Conservation (phyloP, 1,139 yeast species). For the Tardiomyces blankii region DNA sequence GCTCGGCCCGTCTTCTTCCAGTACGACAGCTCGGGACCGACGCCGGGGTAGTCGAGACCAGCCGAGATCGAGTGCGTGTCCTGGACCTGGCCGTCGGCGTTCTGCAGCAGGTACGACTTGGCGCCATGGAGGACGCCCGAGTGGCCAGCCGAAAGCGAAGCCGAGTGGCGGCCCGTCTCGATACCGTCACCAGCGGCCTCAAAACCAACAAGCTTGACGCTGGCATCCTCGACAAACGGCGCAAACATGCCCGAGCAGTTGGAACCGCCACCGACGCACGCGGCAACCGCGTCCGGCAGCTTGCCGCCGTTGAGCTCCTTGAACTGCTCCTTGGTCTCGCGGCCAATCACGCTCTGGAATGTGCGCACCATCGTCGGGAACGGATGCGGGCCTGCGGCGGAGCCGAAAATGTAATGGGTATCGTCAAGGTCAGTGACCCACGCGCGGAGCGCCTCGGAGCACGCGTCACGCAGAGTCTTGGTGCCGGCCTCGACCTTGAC, state of each 20-base stretch:
- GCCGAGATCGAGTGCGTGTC: constrained; percentile 98
- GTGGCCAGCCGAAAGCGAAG: constrained; percentile 82
- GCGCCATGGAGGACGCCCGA: constrained; percentile 99
- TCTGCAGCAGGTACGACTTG: constrained; percentile 84
- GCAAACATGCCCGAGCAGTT: constrained; percentile 94
- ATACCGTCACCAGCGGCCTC: constrained; percentile 99
- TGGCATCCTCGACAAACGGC: constrained; percentile 74
- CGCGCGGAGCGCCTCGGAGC: constrained; percentile 89
- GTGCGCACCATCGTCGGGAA: constrained; percentile 97
- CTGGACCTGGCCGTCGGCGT: constrained; percentile 86
- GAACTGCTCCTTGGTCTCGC: constrained; percentile 88
- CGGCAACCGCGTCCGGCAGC: constrained; percentile 87
- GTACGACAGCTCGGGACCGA: constrained; percentile 93
- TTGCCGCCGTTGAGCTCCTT: constrained; percentile 64
- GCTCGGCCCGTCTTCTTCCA: constrained; percentile 97
- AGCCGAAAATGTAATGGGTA: constrained; percentile 93
- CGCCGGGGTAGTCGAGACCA: constrained; percentile 98
- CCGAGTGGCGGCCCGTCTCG: constrained; percentile 78
- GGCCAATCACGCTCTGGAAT: constrained; percentile 94
- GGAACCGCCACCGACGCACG: constrained; percentile 99
- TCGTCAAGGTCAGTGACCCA: constrained; percentile 86
- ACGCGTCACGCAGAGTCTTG: constrained; percentile 91
- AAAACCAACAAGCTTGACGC: constrained; percentile 79
- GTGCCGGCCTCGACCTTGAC: constrained; percentile 93
- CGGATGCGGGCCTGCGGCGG: constrained; percentile 99